These are phyloP conservation scores for Pittosporum tobira DNA, from an alignment of 129 eudicot genomes.

Conservation along the genomic window DNA sequence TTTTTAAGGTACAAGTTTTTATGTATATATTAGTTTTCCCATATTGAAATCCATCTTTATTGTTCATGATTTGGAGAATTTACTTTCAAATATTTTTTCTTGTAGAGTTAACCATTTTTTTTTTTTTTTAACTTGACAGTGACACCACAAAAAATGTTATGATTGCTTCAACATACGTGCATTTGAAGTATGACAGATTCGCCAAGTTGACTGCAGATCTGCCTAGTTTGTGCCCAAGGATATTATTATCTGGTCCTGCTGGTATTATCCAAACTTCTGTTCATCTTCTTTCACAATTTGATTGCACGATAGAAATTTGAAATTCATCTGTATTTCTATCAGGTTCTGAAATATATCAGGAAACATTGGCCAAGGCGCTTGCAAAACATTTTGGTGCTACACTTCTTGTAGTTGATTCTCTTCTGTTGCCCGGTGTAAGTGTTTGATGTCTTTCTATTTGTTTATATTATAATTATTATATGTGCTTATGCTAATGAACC, in stretches of 20 bases:
- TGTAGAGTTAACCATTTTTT: background rate
- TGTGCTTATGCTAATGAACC: too few relatives aligned
- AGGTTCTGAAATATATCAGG: conserved; percentile 97
- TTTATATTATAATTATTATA: too few relatives aligned
- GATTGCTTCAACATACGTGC: conserved; percentile 70
- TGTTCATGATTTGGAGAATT: background rate
- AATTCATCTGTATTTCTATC: conserved; percentile 3
- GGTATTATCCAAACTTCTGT: conserved; percentile 29
- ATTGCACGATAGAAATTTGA: background rate
- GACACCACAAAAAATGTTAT: conserved; percentile 80
- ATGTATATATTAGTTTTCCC: background rate
- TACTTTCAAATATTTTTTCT: background rate
- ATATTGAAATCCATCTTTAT: background rate
- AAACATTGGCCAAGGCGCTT: conserved; percentile 69
- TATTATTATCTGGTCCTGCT: conserved; percentile 90
- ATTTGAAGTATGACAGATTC: conserved; percentile 67
- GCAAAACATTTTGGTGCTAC: conserved; percentile 74
- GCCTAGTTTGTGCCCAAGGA: conserved; percentile 68
- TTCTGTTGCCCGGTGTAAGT: conserved; percentile 86
- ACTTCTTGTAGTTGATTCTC: conserved; percentile 66
- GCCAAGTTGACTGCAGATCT: conserved; percentile 66
- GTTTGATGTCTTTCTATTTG: background rate
- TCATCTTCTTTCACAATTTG: background rate
- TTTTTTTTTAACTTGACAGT: conserved; percentile 31
- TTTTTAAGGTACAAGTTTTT: conserved; percentile 48